Evolutionary conservation across 768 basidiomycete genomes (phyloP).

Genomic region (Dioszegia hungarica): DNA sequence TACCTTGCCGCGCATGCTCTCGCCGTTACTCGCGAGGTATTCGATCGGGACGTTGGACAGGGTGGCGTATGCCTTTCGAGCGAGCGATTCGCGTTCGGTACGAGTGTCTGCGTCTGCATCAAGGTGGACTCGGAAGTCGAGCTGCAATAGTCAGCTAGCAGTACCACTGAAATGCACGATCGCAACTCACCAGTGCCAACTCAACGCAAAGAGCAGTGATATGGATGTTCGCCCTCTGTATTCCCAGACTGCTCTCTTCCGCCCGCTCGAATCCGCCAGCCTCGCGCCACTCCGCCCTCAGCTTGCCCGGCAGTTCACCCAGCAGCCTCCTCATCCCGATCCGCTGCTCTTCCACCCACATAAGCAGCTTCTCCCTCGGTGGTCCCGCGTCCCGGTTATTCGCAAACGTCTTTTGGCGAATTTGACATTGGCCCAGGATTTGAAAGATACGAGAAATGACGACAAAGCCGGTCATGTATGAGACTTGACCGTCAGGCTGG

Average conservation of each 20-base stretch:
- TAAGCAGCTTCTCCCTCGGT: constrained; percentile 8
- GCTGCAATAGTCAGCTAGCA: constrained; percentile 13
- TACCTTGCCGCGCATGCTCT: constrained; percentile 38
- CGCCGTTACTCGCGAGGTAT: constrained; percentile 35
- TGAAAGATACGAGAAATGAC: constrained; percentile 21
- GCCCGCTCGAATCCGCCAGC: constrained; percentile 5
- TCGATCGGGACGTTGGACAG: constrained; percentile 35
- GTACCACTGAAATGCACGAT: neutral
- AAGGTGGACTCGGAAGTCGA: constrained; percentile 25
- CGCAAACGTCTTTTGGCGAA: constrained; percentile 16
- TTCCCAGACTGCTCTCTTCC: constrained; percentile 22
- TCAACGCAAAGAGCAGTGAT: constrained; percentile 32
- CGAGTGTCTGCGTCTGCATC: constrained; percentile 21
- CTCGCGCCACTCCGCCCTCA: constrained; percentile 11
- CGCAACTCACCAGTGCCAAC: constrained; percentile 30
- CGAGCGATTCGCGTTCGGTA: constrained; percentile 22
- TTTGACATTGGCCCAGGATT: constrained; percentile 29
- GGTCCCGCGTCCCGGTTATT: constrained; percentile 15
- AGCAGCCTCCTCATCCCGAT: constrained; percentile 3
- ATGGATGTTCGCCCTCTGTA: constrained; percentile 34
- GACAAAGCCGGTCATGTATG: constrained; percentile 35
- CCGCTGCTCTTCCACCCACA: constrained; percentile 12
- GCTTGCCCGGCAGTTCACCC: constrained; percentile 13
- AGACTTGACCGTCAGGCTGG: constrained; percentile 16
- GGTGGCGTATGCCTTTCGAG: constrained; percentile 24